These are phyloP conservation scores for Murraya koenigii DNA, from an alignment of 345 rosid genomes.

Conservation along the genomic window DNA sequence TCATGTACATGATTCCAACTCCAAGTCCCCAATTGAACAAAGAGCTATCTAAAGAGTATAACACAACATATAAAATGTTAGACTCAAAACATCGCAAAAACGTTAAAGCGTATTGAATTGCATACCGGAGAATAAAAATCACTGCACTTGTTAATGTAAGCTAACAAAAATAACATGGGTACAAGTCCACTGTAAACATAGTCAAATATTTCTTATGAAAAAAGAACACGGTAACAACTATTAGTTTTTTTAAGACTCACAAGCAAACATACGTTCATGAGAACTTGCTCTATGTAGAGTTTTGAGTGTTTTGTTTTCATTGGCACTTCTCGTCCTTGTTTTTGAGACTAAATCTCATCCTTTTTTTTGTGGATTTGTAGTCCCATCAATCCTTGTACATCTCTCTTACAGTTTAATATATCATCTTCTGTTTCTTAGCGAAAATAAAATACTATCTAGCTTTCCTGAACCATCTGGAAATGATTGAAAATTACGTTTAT, in stretches of 20 bases:
- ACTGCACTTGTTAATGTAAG: not conserved
- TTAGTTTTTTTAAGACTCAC: not conserved
- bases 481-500: not conserved
- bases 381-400: too few species aligned
- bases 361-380: too few species aligned
- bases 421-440: too few species aligned
- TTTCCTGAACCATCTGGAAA: not conserved
- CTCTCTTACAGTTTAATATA: too few species aligned
- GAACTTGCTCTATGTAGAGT: too few species aligned
- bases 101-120: not conserved
- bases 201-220: not conserved
- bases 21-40: slow-evolving; percentile 63
- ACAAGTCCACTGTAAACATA: not conserved
- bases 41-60: slow-evolving; percentile 44
- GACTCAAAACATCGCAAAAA: not conserved
- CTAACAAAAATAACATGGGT: not conserved
- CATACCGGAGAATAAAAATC: not conserved
- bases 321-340: too few species aligned
- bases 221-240: not conserved
- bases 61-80: not conserved
- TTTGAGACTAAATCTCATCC: too few species aligned
- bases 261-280: not conserved
- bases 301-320: too few species aligned
- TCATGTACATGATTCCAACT: slow-evolving; percentile 74
- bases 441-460: not conserved